These are phyloP conservation scores for Licmophora abbreviata DNA, from an alignment of 108 stramenopile genomes.

Conservation along the genomic window DNA sequence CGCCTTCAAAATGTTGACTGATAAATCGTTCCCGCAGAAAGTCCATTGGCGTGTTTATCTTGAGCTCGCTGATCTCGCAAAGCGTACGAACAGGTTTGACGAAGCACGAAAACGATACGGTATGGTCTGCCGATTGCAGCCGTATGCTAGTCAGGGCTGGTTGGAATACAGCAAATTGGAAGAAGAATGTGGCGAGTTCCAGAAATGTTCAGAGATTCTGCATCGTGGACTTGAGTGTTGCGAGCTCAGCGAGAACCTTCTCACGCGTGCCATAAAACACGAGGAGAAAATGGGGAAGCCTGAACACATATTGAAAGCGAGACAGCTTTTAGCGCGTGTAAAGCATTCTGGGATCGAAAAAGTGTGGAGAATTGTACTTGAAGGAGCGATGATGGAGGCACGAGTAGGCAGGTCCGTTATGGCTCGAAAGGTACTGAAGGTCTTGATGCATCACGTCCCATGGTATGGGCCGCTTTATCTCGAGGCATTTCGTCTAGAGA, in stretches of 20 bases:
- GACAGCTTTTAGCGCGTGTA: conserved; percentile 77
- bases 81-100: conserved; percentile 58
- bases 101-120: conserved; percentile 76
- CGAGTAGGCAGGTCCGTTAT: conserved; percentile 83
- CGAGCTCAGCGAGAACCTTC: conserved; percentile 69
- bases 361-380: conserved; percentile 93
- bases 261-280: conserved; percentile 88
- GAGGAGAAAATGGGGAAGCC: conserved; percentile 84
- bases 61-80: conserved; percentile 77
- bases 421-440: conserved; percentile 78
- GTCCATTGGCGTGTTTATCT: conserved; percentile 76
- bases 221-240: conserved; percentile 72
- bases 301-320: conserved; percentile 59
- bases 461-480: conserved; percentile 98
- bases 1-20: conserved; percentile 32
- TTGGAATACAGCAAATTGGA: conserved; percentile 94
- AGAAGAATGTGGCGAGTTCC: conserved; percentile 87
- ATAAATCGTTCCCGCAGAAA: conserved; percentile 34
- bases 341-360: conserved; percentile 85
- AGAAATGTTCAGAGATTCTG: conserved; percentile 57
- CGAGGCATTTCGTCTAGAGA: conserved; percentile 90
- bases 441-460: conserved; percentile 87
- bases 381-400: conserved; percentile 93
- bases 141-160: conserved; percentile 88
- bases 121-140: conserved; percentile 78